Percentiles rank a stretch among this genome's conserved stretches.
These are phyloP conservation scores for Parachaetomium inaequale DNA, from an alignment of 495 filamentous ascomycete species.

Conservation along the genomic window DNA sequence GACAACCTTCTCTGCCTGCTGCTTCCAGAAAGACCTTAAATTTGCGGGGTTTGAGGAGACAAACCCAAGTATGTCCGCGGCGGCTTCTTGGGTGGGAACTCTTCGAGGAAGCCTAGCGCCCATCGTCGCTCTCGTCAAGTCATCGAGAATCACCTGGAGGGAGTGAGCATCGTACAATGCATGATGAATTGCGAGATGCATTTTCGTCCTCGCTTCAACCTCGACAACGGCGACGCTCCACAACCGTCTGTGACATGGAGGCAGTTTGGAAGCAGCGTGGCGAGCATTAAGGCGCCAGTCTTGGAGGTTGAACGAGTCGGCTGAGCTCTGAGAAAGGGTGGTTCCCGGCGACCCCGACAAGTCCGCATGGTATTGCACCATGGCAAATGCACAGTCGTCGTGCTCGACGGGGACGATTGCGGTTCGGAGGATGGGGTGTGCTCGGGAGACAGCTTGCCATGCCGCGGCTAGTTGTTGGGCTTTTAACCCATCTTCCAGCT, in stretches of 20 bases:
- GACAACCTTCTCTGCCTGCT: constrained; percentile 47
- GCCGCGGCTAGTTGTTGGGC: constrained; percentile 43
- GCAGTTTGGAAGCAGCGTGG: constrained; percentile 9
- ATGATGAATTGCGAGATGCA: constrained; percentile 58
- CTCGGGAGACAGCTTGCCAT: constrained; percentile 51
- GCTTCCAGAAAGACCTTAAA: constrained; percentile 59
- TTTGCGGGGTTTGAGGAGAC: constrained; percentile 31
- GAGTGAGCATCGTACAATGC: constrained; percentile 77
- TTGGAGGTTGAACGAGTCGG: constrained; percentile 24
- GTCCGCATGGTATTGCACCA: constrained; percentile 52
- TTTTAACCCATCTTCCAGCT: constrained; percentile 28
- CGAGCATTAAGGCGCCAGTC: constrained; percentile 32
- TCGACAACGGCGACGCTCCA: constrained; percentile 35
- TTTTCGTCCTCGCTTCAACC: constrained; percentile 31
- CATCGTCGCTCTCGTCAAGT: constrained; percentile 40
- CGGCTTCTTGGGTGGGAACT: constrained; percentile 36
- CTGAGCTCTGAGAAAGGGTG: background rate
- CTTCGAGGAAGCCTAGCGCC: constrained; percentile 1
- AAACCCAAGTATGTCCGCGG: constrained; percentile 53
- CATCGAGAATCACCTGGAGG: constrained; percentile 55
- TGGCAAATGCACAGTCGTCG: constrained; percentile 56
- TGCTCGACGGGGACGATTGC: constrained; percentile 62
- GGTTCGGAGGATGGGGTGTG: constrained; percentile 69
- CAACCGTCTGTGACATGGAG: constrained; percentile 20
- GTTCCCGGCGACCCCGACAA: background rate